These are phyloP conservation scores for Saccharomyces hybrid DNA, from an alignment of 1,139 yeast genomes.

Conservation along the genomic window DNA sequence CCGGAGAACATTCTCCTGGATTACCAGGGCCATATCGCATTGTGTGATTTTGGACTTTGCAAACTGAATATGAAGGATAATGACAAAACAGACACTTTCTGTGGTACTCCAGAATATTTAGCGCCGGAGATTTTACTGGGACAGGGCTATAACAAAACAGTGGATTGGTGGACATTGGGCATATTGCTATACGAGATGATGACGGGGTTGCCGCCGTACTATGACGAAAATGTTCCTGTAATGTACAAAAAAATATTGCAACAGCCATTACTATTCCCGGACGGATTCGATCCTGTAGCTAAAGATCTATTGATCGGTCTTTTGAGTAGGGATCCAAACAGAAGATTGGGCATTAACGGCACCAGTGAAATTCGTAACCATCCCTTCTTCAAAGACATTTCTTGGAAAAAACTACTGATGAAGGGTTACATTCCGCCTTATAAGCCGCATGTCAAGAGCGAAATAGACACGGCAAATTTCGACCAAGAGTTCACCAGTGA, in stretches of 20 bases:
- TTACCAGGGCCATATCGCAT: conserved; percentile 92
- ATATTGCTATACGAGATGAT: conserved; percentile 88
- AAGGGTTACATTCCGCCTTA: conserved; percentile 93
- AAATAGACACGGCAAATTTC: conserved; percentile 83
- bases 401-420: conserved; percentile 75
- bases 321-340: conserved; percentile 74
- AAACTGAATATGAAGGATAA: conserved; percentile 83
- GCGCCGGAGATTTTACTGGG: conserved; percentile 89
- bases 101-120: conserved; percentile 92
- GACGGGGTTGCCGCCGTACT: conserved; percentile 91
- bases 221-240: conserved; percentile 83
- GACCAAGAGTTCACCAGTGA: conserved; percentile 89
- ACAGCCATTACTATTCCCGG: conserved; percentile 81
- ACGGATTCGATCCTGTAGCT: conserved; percentile 79
- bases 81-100: conserved; percentile 85
- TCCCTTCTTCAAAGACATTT: conserved; percentile 83
- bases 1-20: conserved; percentile 90
- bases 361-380: conserved; percentile 82
- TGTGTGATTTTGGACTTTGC: conserved; percentile 93
- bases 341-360: conserved; percentile 69
- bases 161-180: conserved; percentile 97
- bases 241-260: conserved; percentile 91
- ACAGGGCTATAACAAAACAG: conserved; percentile 88
- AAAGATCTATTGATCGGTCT: conserved; percentile 71
- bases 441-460: conserved; percentile 85